Evolutionary conservation across 345 rosid species (phyloP).

Genomic region (Euclidium syriacum): DNA sequence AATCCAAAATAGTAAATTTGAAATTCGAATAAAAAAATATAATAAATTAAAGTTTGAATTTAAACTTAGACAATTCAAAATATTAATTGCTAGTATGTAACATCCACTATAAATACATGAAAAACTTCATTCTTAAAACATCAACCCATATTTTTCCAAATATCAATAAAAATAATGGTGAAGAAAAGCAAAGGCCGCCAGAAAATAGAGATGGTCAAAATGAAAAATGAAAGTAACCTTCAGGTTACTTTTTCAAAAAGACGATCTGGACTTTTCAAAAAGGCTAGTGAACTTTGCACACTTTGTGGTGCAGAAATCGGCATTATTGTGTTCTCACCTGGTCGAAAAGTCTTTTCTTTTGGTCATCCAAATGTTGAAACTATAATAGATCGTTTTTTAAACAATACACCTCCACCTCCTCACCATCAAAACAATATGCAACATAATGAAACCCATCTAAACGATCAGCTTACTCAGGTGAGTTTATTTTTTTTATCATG

Average conservation of each 20-base stretch:
- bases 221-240: slow-evolving; percentile 22
- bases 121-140: neutral
- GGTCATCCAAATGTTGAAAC: slow-evolving; percentile 51
- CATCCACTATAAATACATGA: neutral
- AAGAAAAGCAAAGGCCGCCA: slow-evolving; percentile 32
- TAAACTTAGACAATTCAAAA: neutral
- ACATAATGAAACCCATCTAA: slow-evolving; percentile 39
- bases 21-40: slow-evolving; percentile 8
- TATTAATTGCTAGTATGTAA: neutral
- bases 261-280: slow-evolving; percentile 24
- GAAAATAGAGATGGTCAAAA: slow-evolving; percentile 19
- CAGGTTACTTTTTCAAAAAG: slow-evolving; percentile 33
- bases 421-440: slow-evolving; percentile 4
- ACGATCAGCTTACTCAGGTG: slow-evolving; percentile 39
- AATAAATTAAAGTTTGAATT: neutral
- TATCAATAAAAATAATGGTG: slow-evolving; percentile 14
- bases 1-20: neutral
- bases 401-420: neutral
- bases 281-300: slow-evolving; percentile 28
- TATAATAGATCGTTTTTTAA: slow-evolving; percentile 32
- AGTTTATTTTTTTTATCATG: neutral
- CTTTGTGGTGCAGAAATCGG: slow-evolving; percentile 23
- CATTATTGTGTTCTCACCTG: slow-evolving; percentile 12
- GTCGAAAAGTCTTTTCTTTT: slow-evolving; percentile 47
- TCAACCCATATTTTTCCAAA: neutral